Conservation (phyloP, 2,329 filamentous ascomycete species). For the Cordyceps tenuipes region DNA sequence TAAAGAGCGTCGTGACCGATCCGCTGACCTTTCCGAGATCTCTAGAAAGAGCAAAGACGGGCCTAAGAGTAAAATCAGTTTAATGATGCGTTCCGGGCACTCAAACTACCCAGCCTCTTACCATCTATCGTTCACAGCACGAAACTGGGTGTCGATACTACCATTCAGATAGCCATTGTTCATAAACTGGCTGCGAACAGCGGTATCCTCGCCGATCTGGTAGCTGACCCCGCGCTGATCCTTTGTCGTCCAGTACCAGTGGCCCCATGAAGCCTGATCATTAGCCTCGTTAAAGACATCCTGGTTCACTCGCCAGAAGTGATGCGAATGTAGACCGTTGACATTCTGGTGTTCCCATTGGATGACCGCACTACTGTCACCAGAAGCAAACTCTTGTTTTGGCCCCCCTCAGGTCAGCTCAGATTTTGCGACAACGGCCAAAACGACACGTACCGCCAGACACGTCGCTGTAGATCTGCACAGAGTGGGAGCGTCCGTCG, state of each 20-base stretch:
- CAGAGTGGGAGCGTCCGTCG: constrained; percentile 54
- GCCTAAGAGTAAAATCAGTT: constrained; percentile 34
- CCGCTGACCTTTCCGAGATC: constrained; percentile 42
- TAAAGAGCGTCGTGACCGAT: constrained; percentile 52
- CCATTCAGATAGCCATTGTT: constrained; percentile 55
- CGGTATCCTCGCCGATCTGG: constrained; percentile 58
- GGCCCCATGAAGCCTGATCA: constrained; percentile 75
- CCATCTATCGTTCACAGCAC: constrained; percentile 29
- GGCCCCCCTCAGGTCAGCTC: neutral
- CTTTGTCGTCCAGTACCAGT: constrained; percentile 65
- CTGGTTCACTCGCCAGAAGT: constrained; percentile 52
- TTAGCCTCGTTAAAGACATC: constrained; percentile 56
- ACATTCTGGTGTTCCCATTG: constrained; percentile 52
- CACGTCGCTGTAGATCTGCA: constrained; percentile 66
- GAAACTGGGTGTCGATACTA: constrained; percentile 54
- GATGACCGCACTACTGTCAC: constrained; percentile 46
- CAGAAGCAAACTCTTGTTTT: constrained; percentile 62
- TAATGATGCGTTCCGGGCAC: neutral
- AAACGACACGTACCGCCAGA: constrained; percentile 27
- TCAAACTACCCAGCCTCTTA: constrained; percentile 14
- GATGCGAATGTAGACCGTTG: constrained; percentile 53
- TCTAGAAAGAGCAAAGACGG: constrained; percentile 71
- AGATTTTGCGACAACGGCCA: constrained; percentile 30
- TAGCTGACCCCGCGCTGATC: constrained; percentile 48
- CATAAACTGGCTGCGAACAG: constrained; percentile 60